Evolutionary conservation across 352 stramenopile species (phyloP), one percentile per base, ranked within the genome.

Genomic region (Globisporangium alternatum): DNA sequence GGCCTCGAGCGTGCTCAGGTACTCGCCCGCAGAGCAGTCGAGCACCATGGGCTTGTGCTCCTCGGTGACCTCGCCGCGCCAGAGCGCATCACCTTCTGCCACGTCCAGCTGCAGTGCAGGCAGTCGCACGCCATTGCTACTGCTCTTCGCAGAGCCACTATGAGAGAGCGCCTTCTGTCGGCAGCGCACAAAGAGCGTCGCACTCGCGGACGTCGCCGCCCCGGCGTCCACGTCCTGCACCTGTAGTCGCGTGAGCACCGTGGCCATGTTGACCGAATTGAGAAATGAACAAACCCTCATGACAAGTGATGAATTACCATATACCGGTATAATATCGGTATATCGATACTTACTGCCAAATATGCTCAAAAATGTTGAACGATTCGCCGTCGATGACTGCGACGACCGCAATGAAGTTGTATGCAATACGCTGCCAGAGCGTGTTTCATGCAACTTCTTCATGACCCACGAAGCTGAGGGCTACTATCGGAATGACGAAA

Each of bases 11-110:
- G 64, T 63, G 30, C 33, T n/a, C n/a, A 85, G 55, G 47, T 76
- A 88, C 37, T 75, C 71, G 7, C 15, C 22, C 0, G 61, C 56
- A 0, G 75, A 75, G 64, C 79, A 88, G 52, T 79, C 68, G 31
- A 88, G 70, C 13, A 77, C 75, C 12, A 49, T 65, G 0, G 77
- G 79, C 43, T 81, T 84, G 56, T 88, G 64, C 59, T 33, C 31
- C 12, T 72, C 62, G 0, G 69, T 49, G 30, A 88, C 63, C 3
- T 76, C 48, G 7, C 65, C 63, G 25, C 64, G 59, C 60, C 69
- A 84, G 37, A 84, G 58, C n/a, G 35, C 56, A 41, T 67, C 62
- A 1, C 70, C 71, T 10, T 77, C 62, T 7, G 78, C 17, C 6
- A 84, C 37, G 25, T 75, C 64, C 28, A 88, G n/a, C 3, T 64